Percentiles rank a stretch among this genome's conserved stretches.
Conservation (phyloP, 345 rosid species). For the Citrus sp. region DNA sequence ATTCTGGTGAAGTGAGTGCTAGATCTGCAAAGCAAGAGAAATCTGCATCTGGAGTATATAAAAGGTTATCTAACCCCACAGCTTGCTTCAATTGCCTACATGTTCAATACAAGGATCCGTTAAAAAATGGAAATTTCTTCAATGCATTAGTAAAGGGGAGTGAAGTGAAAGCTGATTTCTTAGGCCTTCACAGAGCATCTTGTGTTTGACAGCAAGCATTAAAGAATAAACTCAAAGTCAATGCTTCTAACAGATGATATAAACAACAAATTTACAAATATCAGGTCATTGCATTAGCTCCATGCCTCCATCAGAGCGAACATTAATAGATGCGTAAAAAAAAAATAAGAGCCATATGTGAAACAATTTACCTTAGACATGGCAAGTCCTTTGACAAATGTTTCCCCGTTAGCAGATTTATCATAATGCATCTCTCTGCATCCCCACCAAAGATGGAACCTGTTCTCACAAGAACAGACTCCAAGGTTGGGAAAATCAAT, state of each 20-base stretch:
- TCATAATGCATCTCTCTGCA: conserved; percentile 73
- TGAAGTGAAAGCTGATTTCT: neutral
- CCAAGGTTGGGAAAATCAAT: neutral
- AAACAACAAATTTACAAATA: too few relatives aligned
- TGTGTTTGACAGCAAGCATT: too few relatives aligned
- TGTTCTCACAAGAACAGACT: conserved; percentile 35
- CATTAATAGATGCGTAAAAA: too few relatives aligned
- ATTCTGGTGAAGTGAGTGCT: too few relatives aligned
- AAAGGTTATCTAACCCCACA: conserved; percentile 84
- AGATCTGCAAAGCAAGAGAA: conserved; percentile 97
- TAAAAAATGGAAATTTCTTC: neutral
- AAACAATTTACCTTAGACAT: conserved; percentile 30
- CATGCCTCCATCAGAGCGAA: too few relatives aligned
- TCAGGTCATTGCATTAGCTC: too few relatives aligned
- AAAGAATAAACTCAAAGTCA: too few relatives aligned
- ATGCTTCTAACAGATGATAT: too few relatives aligned
- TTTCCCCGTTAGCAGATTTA: conserved; percentile 60
- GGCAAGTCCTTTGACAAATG: conserved; percentile 74
- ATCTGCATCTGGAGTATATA: conserved; percentile 96
- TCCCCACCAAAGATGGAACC: conserved; percentile 98
- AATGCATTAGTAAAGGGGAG: neutral
- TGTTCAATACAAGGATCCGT: neutral
- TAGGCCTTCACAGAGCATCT: neutral
- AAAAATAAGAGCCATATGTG: too few relatives aligned
- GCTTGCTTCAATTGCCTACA: conserved; percentile 80